Base-by-base conservation (phyloP, 805 yeast species). In the Saccharomyces mikatae region DNA sequence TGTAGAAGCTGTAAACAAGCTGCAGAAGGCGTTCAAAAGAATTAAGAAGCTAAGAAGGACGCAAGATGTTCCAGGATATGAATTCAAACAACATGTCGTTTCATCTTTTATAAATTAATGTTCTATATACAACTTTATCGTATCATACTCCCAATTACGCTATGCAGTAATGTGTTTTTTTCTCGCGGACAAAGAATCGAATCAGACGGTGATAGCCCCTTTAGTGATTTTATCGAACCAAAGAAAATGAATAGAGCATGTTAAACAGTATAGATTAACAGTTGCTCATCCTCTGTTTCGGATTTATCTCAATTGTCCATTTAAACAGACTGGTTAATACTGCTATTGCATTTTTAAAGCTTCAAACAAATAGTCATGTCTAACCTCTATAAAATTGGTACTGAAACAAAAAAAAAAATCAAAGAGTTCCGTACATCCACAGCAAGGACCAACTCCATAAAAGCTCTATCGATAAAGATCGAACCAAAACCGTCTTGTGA, bases 341-440 rank as follows among this genome's bases (percentile, higher is more conserved):
- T 17, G 13, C 24, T 4, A 8, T 17, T 17, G 44, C 6, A 17
- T 3, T 11, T 4, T 17, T 11, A 10, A 50, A 44, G 13, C 36
- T 10, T 11, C 26, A 3, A 14, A 11, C 13, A 29, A 41, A 27
- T 6, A 29, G 47, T 30, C 21, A 76, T 81, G 57, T 71, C 79
- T 21, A 75, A 83, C 0, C 71, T 89, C 55, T 87, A 87, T 67
- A 69, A 83, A 0, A 78, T 88, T 58, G 73, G 86, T 10, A 76
- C 81, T 5, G 86, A 80, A 47, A 85, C 95, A 0, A 73, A 78
- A 49, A 69, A 79, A 9, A 75, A 68, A 14, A 78, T 89, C 46
- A 82, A 81, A 58, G 88, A 86, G 71, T 89, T 89, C 69, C 80
- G 96, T 54, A 80, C 84, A 57, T 74, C 82, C 14, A 85, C 89